Evolutionary conservation across 305 asterid species (phyloP), one percentile per base, ranked within the genome.

Genomic region (Fraxinus latifolia): DNA sequence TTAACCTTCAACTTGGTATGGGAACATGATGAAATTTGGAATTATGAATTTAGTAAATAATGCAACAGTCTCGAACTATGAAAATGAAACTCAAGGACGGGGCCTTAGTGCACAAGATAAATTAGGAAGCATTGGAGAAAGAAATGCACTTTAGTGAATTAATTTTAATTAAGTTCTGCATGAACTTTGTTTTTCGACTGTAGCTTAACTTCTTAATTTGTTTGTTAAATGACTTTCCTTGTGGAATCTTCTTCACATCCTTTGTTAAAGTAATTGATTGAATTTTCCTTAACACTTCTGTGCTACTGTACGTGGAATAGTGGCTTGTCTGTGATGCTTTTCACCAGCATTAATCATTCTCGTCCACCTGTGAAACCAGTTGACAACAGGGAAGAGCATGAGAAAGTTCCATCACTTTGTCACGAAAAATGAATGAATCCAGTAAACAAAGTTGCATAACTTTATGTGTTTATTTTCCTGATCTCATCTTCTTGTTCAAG

Each of bases 401-500:
- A 67, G 37, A 67, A 67, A 67, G 74, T 11, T 67, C 37, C 5
- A 3, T 27, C 36, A 29, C 74, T 25, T 67, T 25, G 17, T 67
- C 37, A 23, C n/a, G 4, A 12, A 67, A 67, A 65, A 27, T 53
- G 31, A 77, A 72, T 53, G 78, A 55, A 84, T 36, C 70, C 50
- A 32, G 62, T 78, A 55, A 50, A 65, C 74, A 73, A 39, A 29
- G 78, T 31, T 79, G 81, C 58, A 21, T 53, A 62, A 12, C 74
- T 68, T 15, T 79, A 21, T 79, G 42, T 81, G 42, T 80, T n/a
- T n/a, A 5, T 50, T 53, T 53, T 71, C 23, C 77, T 79, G 81
- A 81, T 77, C 23, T 71, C 79, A 78, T 60, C 21, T 58, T 83
- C 83, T 55, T 19, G 71, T 42, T 82, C 67, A 76, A 31, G 36